Percentiles rank a stretch among this genome's conserved stretches.
Evolutionary conservation across 2,329 filamentous ascomycete genomes (phyloP).

Genomic region (Aspergillus sp.): DNA sequence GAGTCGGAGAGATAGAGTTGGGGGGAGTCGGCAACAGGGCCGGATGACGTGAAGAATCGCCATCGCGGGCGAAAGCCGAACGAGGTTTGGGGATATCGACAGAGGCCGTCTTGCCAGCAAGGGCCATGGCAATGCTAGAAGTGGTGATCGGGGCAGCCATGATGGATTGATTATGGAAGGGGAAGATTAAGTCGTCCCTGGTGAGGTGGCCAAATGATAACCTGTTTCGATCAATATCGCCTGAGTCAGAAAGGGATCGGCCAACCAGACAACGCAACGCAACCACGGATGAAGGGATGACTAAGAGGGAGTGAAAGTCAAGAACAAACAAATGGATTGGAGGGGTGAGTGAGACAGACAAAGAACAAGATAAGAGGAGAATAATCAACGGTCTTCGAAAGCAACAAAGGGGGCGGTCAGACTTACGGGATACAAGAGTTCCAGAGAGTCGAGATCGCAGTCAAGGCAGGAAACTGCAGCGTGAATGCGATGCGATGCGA

Average conservation of each 20-base stretch:
- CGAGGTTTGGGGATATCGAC: constrained; percentile 50
- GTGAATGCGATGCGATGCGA: constrained; percentile 13
- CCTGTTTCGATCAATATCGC: constrained; percentile 10
- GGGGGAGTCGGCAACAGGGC: constrained; percentile 78
- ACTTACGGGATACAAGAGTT: constrained; percentile 15
- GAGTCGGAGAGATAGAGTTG: constrained; percentile 87
- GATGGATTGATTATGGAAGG: constrained; percentile 21
- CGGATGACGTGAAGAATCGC: constrained; percentile 35
- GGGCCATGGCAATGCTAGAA: constrained; percentile 51
- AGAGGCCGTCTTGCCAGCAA: constrained; percentile 51
- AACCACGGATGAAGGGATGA: constrained; percentile 10
- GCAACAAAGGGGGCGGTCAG: background rate
- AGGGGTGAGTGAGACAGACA: background rate
- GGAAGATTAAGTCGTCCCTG: background rate
- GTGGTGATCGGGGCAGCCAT: constrained; percentile 45
- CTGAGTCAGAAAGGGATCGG: constrained; percentile 23
- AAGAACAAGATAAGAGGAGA: background rate
- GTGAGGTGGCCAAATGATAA: constrained; percentile 18
- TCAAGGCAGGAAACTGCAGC: constrained; percentile 17
- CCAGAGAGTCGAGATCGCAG: background rate
- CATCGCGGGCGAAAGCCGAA: constrained; percentile 30
- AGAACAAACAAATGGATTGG: background rate
- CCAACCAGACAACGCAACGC: constrained; percentile 11
- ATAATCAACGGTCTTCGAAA: background rate
- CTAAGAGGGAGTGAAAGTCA: background rate